Base-by-base conservation (phyloP, 2,329 filamentous ascomycete genomes). In the Madurella mycetomatis region DNA sequence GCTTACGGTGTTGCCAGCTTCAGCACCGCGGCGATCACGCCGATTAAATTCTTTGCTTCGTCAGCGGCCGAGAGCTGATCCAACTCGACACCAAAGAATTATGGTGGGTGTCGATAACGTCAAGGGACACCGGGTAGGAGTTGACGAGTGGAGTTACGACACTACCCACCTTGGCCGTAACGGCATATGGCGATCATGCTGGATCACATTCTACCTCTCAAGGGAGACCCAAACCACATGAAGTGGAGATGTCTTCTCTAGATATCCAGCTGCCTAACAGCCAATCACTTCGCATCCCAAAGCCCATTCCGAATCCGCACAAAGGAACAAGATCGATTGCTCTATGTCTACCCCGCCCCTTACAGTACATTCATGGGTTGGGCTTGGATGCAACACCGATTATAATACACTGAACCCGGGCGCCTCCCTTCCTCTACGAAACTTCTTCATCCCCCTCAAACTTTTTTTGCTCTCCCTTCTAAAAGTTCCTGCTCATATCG, bases 401-500 rank as follows among this genome's bases (percentile, higher is more conserved):
- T 62, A 64, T 67, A 68, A 67, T 73, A 72, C 59, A 61, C 56
- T 53, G 55, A 59, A 42, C 55, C 55, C 52, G 54, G 49, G 55
- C 53, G 59, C 57, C 56, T 51, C 51, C 41, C 37, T 37, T 37
- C 44, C 31, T 19, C 34, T 39, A 31, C 32, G 13, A 37, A 13
- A 9, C 25, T 15, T 12, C 32, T 18, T 31, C 3, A 11, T 11
- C 30, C 5, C 43, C 43, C 30, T 25, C 5, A 15, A 7, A 5
- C 44, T 31, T 31, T 7, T 37, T 25, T 41, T 34, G 16, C 19
- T 42, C 42, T 8, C 42, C 15, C 16, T 19, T 32, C 15, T 66
- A 71, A 47, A 70, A 64, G 66, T 71, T 70, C 58, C 69, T 64
- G 65, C 62, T 69, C 70, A 70, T 72, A 56, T 69, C 69, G 41